Evolutionary conservation across 257 asterid genomes (phyloP), one percentile per base, ranked within the genome.

Genomic region (Solanum appendiculatum): DNA sequence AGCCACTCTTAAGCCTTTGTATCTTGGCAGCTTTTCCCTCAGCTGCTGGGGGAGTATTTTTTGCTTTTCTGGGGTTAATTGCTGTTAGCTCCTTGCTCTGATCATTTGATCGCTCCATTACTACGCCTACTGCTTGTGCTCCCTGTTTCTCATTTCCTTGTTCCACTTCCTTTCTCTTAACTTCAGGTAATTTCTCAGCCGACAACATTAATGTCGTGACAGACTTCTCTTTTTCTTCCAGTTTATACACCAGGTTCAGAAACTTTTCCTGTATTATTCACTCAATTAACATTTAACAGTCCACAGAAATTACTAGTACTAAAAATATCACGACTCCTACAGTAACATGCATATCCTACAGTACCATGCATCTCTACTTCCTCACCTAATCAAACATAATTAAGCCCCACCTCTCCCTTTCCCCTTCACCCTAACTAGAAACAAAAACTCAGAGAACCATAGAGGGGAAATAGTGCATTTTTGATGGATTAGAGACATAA

Each of bases 1-100:
- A 97, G 39, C 99, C 99, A 87, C 99, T 97, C 94, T 94, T 97
- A 78, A 95, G 94, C 95, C 98, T 96, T 89, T 93, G 90, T 44
- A 94, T 93, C 92, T 91, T 96, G 77, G 95, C 99, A 90, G 98
- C 99, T 87, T 97, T 95, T 93, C 89, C 93, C 89, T 91, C 94
- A 63, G 89, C 96, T 64, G 87, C 87, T 42, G 83, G 85, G 44
- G 86, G 37, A 48, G 85, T 37, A 29, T 83, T 42, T 25, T 54
- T 46, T 29, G 86, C 75, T 5, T 86, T 84, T 86, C 27, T 20
- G 42, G 86, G 54, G 60, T 83, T 86, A 56, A 23, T 34, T 83
- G 51, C 31, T 77, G 80, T 84, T 82, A 40, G 39, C 83, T 88
- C 86, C 84, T 58, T 82, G 31, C 88, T 34, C 87, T 88, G 86